These are phyloP conservation scores for Kuraishia borneana DNA, from an alignment of 805 yeast genomes.

Conservation along the genomic window DNA sequence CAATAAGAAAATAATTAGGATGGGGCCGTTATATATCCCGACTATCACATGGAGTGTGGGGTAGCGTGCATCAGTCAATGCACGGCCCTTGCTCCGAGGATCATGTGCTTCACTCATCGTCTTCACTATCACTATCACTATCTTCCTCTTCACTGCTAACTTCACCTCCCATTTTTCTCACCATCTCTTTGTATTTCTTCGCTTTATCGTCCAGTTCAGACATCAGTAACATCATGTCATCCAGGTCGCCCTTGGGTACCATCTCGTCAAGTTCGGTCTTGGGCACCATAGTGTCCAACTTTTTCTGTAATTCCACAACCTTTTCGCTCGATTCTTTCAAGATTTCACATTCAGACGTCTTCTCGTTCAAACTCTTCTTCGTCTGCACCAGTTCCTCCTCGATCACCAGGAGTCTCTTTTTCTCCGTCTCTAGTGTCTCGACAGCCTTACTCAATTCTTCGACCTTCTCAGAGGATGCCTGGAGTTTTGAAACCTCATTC, in stretches of 20 bases:
- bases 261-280: conserved; percentile 7
- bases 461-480: not conserved
- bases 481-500: not conserved
- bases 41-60: no score
- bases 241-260: conserved; percentile 46
- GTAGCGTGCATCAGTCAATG: no score
- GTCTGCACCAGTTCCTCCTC: conserved; percentile 5
- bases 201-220: conserved; percentile 68
- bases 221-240: conserved; percentile 67
- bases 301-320: conserved; percentile 5
- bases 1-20: no score
- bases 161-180: conserved; percentile 43
- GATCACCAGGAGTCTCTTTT: conserved; percentile 4
- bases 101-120: no score
- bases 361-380: not conserved
- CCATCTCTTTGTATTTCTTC: conserved; percentile 39
- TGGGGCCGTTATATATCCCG: no score
- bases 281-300: conserved; percentile 3
- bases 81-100: no score
- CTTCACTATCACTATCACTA: conserved; percentile 54
- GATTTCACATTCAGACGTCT: not conserved
- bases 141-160: conserved; percentile 65
- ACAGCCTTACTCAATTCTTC: not conserved
- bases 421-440: not conserved
- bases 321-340: not conserved